A percentile compares a stretch with the other conserved stretches of the same genome.
Evolutionary conservation across 192 early-diverging fungal genomes (phyloP).

Genomic region (Coemansia sp.): DNA sequence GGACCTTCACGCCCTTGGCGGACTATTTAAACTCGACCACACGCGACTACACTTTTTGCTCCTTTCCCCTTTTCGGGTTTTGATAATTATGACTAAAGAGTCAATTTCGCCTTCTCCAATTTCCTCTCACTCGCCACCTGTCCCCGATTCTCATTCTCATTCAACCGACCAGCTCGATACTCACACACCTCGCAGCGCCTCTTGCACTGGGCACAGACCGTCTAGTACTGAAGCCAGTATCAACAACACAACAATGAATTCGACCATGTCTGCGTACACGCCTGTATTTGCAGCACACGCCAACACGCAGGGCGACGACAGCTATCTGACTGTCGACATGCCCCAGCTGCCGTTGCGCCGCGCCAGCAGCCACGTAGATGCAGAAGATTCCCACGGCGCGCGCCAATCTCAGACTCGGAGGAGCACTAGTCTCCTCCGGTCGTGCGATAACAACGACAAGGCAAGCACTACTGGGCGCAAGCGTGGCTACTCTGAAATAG

Average conservation of each 20-base stretch:
- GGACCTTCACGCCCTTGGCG: not conserved
- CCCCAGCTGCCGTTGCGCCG: not conserved
- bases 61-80: slow-evolving; percentile 7
- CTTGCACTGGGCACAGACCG: not conserved
- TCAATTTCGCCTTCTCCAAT: slow-evolving; percentile 11
- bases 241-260: slow-evolving; percentile 8
- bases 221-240: not conserved
- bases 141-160: not conserved
- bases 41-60: not conserved
- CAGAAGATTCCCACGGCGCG: slow-evolving; percentile 23
- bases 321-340: slow-evolving; percentile 2
- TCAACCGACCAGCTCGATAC: not conserved
- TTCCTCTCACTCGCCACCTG: slow-evolving; percentile 9
- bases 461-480: slow-evolving; percentile 27
- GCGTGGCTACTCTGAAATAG: slow-evolving; percentile 36
- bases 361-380: slow-evolving; percentile 7
- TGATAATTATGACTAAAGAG: slow-evolving; percentile 17
- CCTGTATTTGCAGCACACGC: not conserved
- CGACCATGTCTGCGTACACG: slow-evolving; percentile 10
- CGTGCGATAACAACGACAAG: slow-evolving; percentile 1
- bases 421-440: slow-evolving; percentile 4
- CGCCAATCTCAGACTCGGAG: not conserved
- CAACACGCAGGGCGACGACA: not conserved
- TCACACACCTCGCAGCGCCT: not conserved
- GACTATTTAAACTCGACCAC: slow-evolving; percentile 14